Conservation (phyloP, 495 filamentous ascomycete species). For the Xylona heveae region DNA sequence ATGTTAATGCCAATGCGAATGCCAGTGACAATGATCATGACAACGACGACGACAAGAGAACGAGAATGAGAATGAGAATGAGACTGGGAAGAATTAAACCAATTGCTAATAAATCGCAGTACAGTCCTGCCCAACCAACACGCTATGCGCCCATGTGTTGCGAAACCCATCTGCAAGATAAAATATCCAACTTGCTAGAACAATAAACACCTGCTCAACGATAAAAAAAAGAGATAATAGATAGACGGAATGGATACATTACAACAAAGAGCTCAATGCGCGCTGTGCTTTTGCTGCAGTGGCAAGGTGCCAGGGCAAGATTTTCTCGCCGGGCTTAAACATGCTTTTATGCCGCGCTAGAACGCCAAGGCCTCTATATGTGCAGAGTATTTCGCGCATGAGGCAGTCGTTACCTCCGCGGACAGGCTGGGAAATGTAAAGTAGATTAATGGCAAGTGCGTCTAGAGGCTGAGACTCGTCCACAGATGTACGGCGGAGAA, state of each 20-base stretch:
- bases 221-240: neutral
- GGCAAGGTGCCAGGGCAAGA: slow-evolving; percentile 70
- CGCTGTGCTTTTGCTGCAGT: slow-evolving; percentile 48
- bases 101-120: no score
- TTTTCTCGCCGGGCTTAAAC: slow-evolving; percentile 34
- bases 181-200: no score
- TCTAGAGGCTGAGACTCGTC: slow-evolving; percentile 32
- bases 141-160: no score
- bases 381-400: slow-evolving; percentile 48
- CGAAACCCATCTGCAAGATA: no score
- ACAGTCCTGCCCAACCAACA: no score
- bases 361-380: slow-evolving; percentile 54
- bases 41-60: no score
- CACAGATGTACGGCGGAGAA: slow-evolving; percentile 48
- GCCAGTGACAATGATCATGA: no score
- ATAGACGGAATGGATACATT: slow-evolving; percentile 6
- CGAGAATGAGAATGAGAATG: no score
- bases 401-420: slow-evolving; percentile 32
- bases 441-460: slow-evolving; percentile 41
- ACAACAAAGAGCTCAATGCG: slow-evolving; percentile 34
- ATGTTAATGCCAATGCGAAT: no score
- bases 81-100: no score
- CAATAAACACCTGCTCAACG: no score
- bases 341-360: slow-evolving; percentile 51
- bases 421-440: slow-evolving; percentile 31